phyloP scores from a whole-genome alignment of 495 filamentous ascomycete species.

The Baudoinia panamericana region DNA sequence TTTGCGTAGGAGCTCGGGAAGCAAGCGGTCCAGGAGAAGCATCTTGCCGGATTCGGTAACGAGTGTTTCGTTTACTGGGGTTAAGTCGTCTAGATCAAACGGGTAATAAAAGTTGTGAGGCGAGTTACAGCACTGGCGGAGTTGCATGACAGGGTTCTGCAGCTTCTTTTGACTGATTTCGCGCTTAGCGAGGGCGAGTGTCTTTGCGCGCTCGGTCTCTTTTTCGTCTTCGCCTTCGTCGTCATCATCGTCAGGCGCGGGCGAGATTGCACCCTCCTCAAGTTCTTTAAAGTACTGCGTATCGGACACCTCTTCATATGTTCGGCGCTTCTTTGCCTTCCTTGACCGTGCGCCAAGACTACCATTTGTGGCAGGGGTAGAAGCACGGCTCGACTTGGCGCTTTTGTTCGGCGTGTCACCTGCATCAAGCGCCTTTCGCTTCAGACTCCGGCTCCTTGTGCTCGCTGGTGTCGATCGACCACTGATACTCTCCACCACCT shows the following conservation, averaged over 20 bases:
- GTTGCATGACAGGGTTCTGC: slow-evolving; percentile 86
- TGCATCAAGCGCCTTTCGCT: slow-evolving; percentile 38
- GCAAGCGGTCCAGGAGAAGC: slow-evolving; percentile 77
- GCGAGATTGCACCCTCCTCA: slow-evolving; percentile 32
- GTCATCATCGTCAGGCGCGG: slow-evolving; percentile 2
- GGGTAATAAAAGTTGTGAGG: slow-evolving; percentile 97
- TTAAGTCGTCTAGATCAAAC: slow-evolving; percentile 39
- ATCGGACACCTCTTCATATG: slow-evolving; percentile 65
- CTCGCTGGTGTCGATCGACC: slow-evolving; percentile 21
- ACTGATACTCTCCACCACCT: slow-evolving; percentile 54
- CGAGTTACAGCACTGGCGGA: slow-evolving; percentile 80
- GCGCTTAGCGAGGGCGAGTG: slow-evolving; percentile 66
- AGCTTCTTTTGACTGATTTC: slow-evolving; percentile 87
- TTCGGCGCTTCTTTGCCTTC: slow-evolving; percentile 41
- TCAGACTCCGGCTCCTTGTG: slow-evolving; percentile 33
- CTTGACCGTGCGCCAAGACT: slow-evolving; percentile 34
- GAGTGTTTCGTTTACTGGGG: slow-evolving; percentile 56
- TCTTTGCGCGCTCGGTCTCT: slow-evolving; percentile 55
- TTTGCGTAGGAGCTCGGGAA: slow-evolving; percentile 58
- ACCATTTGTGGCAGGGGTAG: slow-evolving; percentile 47
- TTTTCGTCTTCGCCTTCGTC: slow-evolving; percentile 33
- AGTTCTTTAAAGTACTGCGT: slow-evolving; percentile 53
- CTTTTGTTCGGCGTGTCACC: slow-evolving; percentile 47
- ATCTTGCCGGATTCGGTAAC: slow-evolving; percentile 87
- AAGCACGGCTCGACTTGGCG: slow-evolving; percentile 53